phyloP scores from a whole-genome alignment of 2,329 filamentous ascomycete genomes.

The Penicillium concentricum region DNA sequence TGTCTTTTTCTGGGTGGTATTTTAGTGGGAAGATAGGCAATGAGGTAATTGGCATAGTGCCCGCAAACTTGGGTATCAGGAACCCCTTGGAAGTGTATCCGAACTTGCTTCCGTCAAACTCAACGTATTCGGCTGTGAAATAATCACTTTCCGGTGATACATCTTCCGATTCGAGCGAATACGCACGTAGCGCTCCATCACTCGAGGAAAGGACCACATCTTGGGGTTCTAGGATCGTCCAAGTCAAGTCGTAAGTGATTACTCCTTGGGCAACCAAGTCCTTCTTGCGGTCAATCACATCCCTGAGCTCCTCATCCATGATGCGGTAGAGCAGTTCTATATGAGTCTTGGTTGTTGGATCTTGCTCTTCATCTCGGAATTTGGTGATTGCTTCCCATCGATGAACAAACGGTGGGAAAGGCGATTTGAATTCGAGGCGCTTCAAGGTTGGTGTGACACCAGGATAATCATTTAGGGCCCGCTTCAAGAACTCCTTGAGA shows the following conservation, averaged over 20 bases:
- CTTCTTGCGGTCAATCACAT: slow-evolving; percentile 50
- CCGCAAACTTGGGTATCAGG: slow-evolving; percentile 12
- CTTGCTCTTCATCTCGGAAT: slow-evolving; percentile 44
- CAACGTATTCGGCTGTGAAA: slow-evolving; percentile 15
- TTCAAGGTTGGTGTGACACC: slow-evolving; percentile 60
- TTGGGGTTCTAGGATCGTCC: slow-evolving; percentile 40
- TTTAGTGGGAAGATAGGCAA: slow-evolving; percentile 47
- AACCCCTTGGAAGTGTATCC: slow-evolving; percentile 10
- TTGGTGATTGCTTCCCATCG: slow-evolving; percentile 56
- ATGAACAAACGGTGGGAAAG: slow-evolving; percentile 65
- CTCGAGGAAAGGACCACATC: slow-evolving; percentile 13
- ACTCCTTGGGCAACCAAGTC: slow-evolving; percentile 56
- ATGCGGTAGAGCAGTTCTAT: slow-evolving; percentile 49
- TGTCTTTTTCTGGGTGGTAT: slow-evolving; percentile 43
- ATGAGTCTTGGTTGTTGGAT: slow-evolving; percentile 49
- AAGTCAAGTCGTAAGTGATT: slow-evolving; percentile 51
- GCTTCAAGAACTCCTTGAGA: slow-evolving; percentile 57
- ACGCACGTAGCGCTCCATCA: slow-evolving; percentile 9
- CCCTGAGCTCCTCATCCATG: slow-evolving; percentile 53
- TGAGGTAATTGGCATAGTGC: slow-evolving; percentile 44
- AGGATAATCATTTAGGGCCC: slow-evolving; percentile 58
- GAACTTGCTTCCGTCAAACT: slow-evolving; percentile 22
- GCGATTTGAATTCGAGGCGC: slow-evolving; percentile 60
- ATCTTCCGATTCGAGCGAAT: slow-evolving; percentile 1
- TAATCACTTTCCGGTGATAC: background rate